Evolutionary conservation across 495 filamentous ascomycete genomes (phyloP), one percentile per base, ranked within the genome.

Genomic region (Penicillium roqueforti): DNA sequence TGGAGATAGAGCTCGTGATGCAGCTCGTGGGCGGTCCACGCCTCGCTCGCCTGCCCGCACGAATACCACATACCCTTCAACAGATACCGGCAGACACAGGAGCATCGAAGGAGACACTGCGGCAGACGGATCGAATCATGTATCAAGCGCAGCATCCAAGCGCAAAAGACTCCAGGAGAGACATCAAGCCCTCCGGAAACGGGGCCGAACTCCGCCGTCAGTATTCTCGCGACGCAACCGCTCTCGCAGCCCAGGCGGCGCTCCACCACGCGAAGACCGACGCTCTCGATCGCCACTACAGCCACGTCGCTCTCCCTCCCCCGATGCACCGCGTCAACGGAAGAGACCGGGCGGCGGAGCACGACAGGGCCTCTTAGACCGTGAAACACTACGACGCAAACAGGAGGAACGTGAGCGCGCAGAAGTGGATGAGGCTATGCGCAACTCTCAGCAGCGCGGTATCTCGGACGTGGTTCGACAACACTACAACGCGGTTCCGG

Each of bases 401-500:
- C 81, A 85, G 41, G 72, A 84, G 55, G 82, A 87, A 59, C 76
- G 83, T 36, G 82, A 92, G 48, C 81, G 80, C 11, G 77, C 81
- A 45, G 65, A 78, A 56, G 71, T 78, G 56, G 74, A 77, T 45
- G 76, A 81, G 42, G 78, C 78, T 10, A 69, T 77, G 51, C 74
- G 75, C 26, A 72, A 68, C 23, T 68, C 72, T 14, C 61, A 72
- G 58, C 65, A 76, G 55, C 61, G 72, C 7, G 84, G 85, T 7
- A 86, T 91, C 44, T 82, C 91, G 53, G 91, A 98, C 59, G 83
- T 92, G 1, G 95, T 97, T 14, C 80, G 83, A 10, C 86, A 92
- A 44, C 92, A 97, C 70, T 98, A 98, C 79, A 98, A 98, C 61
- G 83, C 88, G n/a, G 92, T 97, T 1, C 90, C 90, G 1, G 64